Evolutionary conservation across 805 yeast species (phyloP), one percentile per base, ranked within the genome.

Genomic region (Wickerhamiella hasegawae): DNA sequence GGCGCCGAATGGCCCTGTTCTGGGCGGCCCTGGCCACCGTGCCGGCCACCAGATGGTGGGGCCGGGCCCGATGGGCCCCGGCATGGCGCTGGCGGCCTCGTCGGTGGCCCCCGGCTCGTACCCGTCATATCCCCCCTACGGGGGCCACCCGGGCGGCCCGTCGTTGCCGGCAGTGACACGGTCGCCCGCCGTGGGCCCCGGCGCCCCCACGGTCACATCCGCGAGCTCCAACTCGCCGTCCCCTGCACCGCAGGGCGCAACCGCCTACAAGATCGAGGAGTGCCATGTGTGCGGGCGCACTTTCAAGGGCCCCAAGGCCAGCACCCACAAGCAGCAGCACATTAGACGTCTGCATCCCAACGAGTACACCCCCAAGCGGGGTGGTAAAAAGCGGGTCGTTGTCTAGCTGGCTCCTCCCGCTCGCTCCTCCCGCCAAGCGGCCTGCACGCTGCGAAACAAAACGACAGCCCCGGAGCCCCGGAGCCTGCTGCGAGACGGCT

Each of bases 301-400:
- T 25, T 64, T 65, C 53, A 58, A 56, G 43, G 69, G 69, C 18
- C 68, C 68, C 21, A 60, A 59, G 47, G 59, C 68, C 3, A 49
- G 64, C 2, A 64, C 68, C 2, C 68, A 63, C 46, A 61, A 59
- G 43, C 69, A 65, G 46, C 69, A 65, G 51, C 69, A 64, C 38
- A 63, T 63, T 34, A 56, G 65, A 17, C 48, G 68, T 28, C 47
- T 63, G 25, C 69, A 65, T 34, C 69, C 69, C 1, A 59, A 56
- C 28, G 58, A 58, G 31, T 64, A 65, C 41, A 57, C 57, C 26
- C 66, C 66, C 26, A 63, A 63, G 44, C 57, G 65, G 3, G 67
- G 69, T 4, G 68, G 68, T 16, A 60, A 58, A 44, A 58, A 57
- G 45, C 39, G 28, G 32, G 38, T 28, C 8, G 11, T 21, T n/a